These are phyloP conservation scores for Cicer chorassanicum DNA, from an alignment of 306 rosid genomes.

Conservation along the genomic window DNA sequence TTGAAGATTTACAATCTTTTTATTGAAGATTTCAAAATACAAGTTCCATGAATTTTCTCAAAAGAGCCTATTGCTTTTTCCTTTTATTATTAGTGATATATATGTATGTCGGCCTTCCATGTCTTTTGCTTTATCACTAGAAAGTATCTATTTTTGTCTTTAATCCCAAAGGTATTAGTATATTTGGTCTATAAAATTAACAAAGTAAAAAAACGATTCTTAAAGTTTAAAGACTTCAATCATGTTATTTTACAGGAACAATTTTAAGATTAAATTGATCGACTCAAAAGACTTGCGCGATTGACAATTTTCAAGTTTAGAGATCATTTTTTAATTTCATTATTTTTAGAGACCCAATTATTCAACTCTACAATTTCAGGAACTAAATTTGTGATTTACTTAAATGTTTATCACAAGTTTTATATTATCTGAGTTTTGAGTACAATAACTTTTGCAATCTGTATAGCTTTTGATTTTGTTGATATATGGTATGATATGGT, in stretches of 20 bases:
- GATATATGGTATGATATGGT: conserved; percentile 3
- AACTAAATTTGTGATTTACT: neutral
- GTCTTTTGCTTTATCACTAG: conserved; percentile 7
- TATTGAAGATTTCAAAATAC: neutral
- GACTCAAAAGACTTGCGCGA: no score
- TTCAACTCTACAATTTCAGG: neutral
- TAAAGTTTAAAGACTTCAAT: neutral
- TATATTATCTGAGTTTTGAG: neutral
- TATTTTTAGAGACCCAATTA: neutral
- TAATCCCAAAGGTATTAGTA: neutral
- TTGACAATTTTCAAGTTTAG: no score
- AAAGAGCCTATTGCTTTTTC: neutral
- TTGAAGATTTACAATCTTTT: no score
- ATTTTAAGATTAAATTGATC: no score
- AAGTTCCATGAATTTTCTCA: conserved; percentile 15
- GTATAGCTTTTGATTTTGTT: conserved; percentile 20
- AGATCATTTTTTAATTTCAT: neutral
- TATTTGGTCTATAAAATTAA: neutral
- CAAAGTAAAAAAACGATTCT: no score
- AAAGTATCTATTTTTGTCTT: conserved; percentile 2
- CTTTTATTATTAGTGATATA: neutral
- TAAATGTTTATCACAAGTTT: conserved; percentile 11
- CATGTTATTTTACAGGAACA: no score
- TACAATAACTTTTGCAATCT: neutral
- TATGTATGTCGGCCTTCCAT: neutral